Conservation (phyloP, 2,329 filamentous ascomycete genomes). For the Aspergillus tamarii region DNA sequence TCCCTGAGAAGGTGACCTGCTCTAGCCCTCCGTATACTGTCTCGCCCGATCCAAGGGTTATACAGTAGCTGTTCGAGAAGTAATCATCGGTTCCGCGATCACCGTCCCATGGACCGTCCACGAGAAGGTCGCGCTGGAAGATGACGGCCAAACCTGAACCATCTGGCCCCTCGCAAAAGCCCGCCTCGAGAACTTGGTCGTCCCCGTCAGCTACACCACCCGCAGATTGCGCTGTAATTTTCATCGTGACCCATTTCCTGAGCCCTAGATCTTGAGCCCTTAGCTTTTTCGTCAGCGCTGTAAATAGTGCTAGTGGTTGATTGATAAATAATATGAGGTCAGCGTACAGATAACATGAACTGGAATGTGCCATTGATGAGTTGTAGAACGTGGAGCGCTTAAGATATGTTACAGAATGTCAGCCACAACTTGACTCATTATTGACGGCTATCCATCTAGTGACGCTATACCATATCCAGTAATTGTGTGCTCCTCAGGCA, state of each 20-base stretch:
- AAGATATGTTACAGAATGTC: too few relatives aligned
- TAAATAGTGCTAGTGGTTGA: too few relatives aligned
- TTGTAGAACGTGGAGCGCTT: too few relatives aligned
- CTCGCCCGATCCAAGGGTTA: neutral
- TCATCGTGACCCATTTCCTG: neutral
- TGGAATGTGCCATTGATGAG: too few relatives aligned
- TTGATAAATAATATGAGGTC: too few relatives aligned
- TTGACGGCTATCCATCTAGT: too few relatives aligned
- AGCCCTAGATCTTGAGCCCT: too few relatives aligned
- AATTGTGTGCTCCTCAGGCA: rapidly evolving
- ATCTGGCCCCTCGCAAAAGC: neutral
- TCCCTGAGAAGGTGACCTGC: neutral
- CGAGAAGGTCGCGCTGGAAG: neutral
- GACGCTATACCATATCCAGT: too few relatives aligned
- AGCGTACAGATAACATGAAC: too few relatives aligned
- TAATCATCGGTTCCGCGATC: neutral
- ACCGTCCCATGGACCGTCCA: neutral
- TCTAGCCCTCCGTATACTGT: constrained; percentile 1
- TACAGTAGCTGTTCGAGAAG: neutral
- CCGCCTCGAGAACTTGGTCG: neutral
- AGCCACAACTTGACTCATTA: too few relatives aligned
- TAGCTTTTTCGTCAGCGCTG: too few relatives aligned
- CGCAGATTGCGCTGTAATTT: neutral
- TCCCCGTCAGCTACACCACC: neutral
- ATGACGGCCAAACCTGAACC: neutral